Conservation (phyloP, 805 yeast genomes). For the Pichia paraexigua region DNA sequence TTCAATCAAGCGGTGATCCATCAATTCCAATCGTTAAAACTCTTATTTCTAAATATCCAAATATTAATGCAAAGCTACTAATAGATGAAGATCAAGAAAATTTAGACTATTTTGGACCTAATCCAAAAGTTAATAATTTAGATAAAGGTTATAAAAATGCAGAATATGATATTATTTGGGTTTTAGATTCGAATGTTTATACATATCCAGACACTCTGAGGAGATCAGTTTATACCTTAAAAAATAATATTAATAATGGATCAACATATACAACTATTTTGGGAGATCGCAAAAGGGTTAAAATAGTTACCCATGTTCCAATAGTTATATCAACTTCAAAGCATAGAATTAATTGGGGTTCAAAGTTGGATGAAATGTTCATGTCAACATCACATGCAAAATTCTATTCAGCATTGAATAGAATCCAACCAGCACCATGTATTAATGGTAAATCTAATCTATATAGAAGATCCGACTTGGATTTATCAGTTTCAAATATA, state of each 20-base stretch:
- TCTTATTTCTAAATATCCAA: conserved; percentile 46
- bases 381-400: conserved; percentile 77
- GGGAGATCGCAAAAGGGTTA: conserved; percentile 34
- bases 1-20: conserved; percentile 56
- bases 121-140: conserved; percentile 81
- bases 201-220: conserved; percentile 54
- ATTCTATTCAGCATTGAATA: conserved; percentile 73
- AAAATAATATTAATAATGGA: conserved; percentile 47
- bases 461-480: conserved; percentile 61
- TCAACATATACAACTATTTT: conserved; percentile 14
- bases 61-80: conserved; percentile 50
- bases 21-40: conserved; percentile 49
- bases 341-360: conserved; percentile 39
- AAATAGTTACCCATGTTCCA: conserved; percentile 78
- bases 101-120: conserved; percentile 61
- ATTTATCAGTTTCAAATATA: conserved; percentile 43
- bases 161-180: conserved; percentile 70
- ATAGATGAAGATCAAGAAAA: conserved; percentile 33
- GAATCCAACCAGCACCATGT: conserved; percentile 72
- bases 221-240: conserved; percentile 51
- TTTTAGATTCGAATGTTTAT: conserved; percentile 82
- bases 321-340: conserved; percentile 36
- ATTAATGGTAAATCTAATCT: conserved; percentile 85
- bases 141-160: conserved; percentile 73
- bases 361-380: conserved; percentile 77